These are phyloP conservation scores for Suillus subluteus DNA, from an alignment of 768 basidiomycete species.

Conservation along the genomic window DNA sequence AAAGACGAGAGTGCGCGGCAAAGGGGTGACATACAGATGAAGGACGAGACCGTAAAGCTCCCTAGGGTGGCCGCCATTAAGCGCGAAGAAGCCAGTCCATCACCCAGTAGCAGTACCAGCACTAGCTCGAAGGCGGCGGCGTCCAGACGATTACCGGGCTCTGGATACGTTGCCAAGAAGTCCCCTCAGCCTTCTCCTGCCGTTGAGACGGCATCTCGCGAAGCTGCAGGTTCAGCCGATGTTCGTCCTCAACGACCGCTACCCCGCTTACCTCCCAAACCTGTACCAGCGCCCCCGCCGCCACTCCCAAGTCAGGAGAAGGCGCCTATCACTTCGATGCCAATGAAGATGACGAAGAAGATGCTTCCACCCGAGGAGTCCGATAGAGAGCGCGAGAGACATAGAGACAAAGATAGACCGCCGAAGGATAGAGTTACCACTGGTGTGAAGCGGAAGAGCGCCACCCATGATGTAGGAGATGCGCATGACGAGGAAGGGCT, in stretches of 20 bases:
- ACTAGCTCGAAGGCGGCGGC: conserved; percentile 24
- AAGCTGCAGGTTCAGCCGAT: conserved; percentile 31
- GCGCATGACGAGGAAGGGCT: conserved; percentile 26
- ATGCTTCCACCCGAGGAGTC: conserved; percentile 30
- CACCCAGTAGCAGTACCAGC: conserved; percentile 13
- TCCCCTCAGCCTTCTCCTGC: conserved; percentile 26
- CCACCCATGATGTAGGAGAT: conserved; percentile 35
- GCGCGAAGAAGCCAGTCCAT: conserved; percentile 28
- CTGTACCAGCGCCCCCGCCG: conserved; percentile 32
- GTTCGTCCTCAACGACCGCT: conserved; percentile 31
- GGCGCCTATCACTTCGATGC: conserved; percentile 19
- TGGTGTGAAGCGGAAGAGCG: conserved; percentile 46
- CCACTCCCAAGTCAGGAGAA: conserved; percentile 30
- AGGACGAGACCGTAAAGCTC: conserved; percentile 46
- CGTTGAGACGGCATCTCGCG: conserved; percentile 21
- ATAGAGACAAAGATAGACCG: conserved; percentile 28
- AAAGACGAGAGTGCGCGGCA: conserved; percentile 39
- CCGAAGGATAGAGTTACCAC: conserved; percentile 28
- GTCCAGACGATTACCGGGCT: conserved; percentile 48
- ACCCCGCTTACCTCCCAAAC: conserved; percentile 37
- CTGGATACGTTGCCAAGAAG: conserved; percentile 49
- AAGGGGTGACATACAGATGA: conserved; percentile 47
- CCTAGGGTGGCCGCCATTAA: conserved; percentile 35
- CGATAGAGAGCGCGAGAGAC: conserved; percentile 27
- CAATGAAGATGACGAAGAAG: conserved; percentile 25